Evolutionary conservation across 208 protist species (phyloP).

Genomic region (Crithidia brevicula): DNA sequence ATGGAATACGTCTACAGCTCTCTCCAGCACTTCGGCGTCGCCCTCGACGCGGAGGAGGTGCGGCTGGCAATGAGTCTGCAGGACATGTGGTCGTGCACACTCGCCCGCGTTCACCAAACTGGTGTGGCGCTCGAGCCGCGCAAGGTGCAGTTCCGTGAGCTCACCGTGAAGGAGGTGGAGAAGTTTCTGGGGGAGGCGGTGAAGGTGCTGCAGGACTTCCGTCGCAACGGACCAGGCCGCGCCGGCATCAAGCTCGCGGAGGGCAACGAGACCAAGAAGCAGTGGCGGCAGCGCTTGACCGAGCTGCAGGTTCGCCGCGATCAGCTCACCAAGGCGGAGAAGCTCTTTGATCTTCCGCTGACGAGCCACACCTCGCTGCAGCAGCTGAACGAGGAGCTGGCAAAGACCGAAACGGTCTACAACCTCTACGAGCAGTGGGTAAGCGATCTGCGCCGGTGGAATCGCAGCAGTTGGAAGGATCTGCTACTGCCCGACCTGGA

Average conservation of each 20-base stretch:
- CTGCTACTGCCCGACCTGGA: slow-evolving; percentile 95
- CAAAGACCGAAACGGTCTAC: slow-evolving; percentile 92
- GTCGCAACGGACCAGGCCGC: slow-evolving; percentile 81
- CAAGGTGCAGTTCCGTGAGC: slow-evolving; percentile 95
- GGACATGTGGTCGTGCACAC: slow-evolving; percentile 86
- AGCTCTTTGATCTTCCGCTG: slow-evolving; percentile 97
- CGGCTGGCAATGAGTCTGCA: slow-evolving; percentile 79
- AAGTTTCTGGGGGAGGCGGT: slow-evolving; percentile 73
- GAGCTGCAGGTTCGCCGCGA: slow-evolving; percentile 85
- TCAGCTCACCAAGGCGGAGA: slow-evolving; percentile 94
- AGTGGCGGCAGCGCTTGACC: slow-evolving; percentile 84
- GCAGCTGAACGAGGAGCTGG: slow-evolving; percentile 92
- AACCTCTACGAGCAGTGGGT: slow-evolving; percentile 95
- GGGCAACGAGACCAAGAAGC: slow-evolving; percentile 90
- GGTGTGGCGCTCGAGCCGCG: slow-evolving; percentile 89
- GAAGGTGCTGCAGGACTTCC: slow-evolving; percentile 77
- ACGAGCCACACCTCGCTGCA: slow-evolving; percentile 93
- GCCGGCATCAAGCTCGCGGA: slow-evolving; percentile 87
- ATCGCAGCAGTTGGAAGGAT: slow-evolving; percentile 96
- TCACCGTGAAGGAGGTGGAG: slow-evolving; percentile 91
- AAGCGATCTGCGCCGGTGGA: slow-evolving; percentile 93
- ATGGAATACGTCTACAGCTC: slow-evolving; percentile 96
- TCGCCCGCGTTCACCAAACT: slow-evolving; percentile 72
- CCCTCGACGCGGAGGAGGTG: slow-evolving; percentile 81
- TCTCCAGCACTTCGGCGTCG: slow-evolving; percentile 92